These are phyloP conservation scores for Rutstroemia sp. DNA, from an alignment of 2,329 filamentous ascomycete species.

Conservation along the genomic window DNA sequence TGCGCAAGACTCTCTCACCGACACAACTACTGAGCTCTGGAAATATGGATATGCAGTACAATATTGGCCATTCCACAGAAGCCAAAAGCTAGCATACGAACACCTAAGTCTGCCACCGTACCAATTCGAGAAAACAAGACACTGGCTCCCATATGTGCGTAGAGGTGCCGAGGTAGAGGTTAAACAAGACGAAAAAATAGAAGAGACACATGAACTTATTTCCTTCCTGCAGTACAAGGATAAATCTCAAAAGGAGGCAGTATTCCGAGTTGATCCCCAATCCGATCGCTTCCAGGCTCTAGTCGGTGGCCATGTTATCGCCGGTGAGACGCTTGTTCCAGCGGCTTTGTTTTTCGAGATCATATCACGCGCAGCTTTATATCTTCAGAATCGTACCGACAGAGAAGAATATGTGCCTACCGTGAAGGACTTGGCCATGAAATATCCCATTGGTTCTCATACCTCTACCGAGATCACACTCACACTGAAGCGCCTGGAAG, in stretches of 20 bases:
- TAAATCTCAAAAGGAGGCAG: neutral
- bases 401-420: neutral
- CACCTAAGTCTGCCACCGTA: slow-evolving; percentile 29
- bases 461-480: neutral
- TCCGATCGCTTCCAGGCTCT: neutral
- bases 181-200: too few species aligned
- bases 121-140: slow-evolving; percentile 30
- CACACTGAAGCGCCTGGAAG: neutral
- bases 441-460: neutral
- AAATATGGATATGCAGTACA: slow-evolving; percentile 18
- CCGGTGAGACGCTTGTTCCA: neutral
- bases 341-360: slow-evolving; percentile 3
- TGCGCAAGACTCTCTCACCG: slow-evolving; percentile 13
- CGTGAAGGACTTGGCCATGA: neutral
- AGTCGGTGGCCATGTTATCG: neutral
- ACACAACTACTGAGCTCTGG: slow-evolving; percentile 27
- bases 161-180: neutral
- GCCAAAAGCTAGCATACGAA: slow-evolving; percentile 20
- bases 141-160: slow-evolving; percentile 21
- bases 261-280: neutral
- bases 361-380: neutral
- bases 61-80: slow-evolving; percentile 28
- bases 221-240: neutral
- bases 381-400: neutral
- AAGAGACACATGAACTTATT: neutral